These are phyloP conservation scores for Phanerochaete carnosa DNA, from an alignment of 768 basidiomycete species.

Conservation along the genomic window DNA sequence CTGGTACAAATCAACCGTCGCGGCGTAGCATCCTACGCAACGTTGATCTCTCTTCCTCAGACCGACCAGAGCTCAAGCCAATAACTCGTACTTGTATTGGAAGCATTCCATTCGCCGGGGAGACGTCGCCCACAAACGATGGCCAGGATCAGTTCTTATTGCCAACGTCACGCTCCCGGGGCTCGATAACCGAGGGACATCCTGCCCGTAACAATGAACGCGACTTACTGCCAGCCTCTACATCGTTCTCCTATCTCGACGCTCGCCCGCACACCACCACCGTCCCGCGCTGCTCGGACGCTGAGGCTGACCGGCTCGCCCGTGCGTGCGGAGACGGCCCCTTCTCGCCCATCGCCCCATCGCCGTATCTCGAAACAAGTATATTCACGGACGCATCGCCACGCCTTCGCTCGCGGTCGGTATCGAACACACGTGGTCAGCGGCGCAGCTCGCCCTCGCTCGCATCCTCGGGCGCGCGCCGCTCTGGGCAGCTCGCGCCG, in stretches of 20 bases:
- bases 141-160: background rate
- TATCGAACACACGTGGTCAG: background rate
- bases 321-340: conserved; percentile 1
- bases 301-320: conserved; percentile 2
- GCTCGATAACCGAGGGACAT: background rate
- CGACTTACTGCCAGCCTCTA: background rate
- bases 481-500: background rate
- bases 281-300: background rate
- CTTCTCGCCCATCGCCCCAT: background rate
- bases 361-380: background rate
- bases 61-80: background rate
- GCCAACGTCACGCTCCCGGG: background rate
- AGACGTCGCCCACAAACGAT: background rate
- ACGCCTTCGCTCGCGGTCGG: background rate
- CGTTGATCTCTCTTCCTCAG: background rate
- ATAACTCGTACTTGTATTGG: background rate
- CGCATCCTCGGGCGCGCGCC: background rate
- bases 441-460: background rate
- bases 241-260: background rate
- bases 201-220: background rate
- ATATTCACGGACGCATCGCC: background rate
- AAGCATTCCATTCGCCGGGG: background rate
- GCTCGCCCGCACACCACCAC: background rate
- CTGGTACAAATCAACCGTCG: background rate
- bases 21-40: conserved; percentile 3